A percentile compares a stretch with the other conserved stretches of the same genome.
Evolutionary conservation across 202 grass and related monocot genomes (phyloP).

Genomic region (Setaria viridis): DNA sequence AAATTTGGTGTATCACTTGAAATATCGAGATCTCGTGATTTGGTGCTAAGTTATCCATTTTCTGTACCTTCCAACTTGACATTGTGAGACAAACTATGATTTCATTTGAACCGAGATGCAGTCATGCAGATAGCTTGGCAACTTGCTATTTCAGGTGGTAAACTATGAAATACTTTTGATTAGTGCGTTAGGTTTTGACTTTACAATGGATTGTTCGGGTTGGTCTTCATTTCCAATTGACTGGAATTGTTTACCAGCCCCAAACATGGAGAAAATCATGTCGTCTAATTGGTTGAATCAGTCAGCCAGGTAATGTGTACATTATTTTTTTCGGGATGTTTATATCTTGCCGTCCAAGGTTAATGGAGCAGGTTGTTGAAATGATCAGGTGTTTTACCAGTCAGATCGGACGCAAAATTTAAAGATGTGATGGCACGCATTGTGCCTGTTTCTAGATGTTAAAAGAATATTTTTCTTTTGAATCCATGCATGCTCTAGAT

Average conservation of each 20-base stretch:
- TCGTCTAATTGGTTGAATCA: not conserved
- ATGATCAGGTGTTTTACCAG: not conserved
- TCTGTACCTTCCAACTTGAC: too few species aligned
- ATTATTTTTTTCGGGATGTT: not conserved
- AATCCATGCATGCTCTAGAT: not conserved
- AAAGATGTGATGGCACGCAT: not conserved
- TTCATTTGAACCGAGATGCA: not conserved
- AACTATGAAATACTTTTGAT: not conserved
- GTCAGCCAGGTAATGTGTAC: not conserved
- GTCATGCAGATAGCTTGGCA: not conserved
- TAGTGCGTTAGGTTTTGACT: not conserved
- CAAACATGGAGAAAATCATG: not conserved
- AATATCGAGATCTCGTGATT: too few species aligned
- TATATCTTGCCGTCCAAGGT: not conserved
- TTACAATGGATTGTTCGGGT: not conserved
- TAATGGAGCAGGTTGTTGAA: not conserved
- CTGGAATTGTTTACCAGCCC: too few species aligned
- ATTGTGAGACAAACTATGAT: too few species aligned
- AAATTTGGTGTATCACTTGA: too few species aligned
- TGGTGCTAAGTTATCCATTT: too few species aligned
- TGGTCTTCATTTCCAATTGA: not conserved
- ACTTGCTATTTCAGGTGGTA: not conserved
- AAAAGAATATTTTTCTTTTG: not conserved
- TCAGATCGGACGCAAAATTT: not conserved
- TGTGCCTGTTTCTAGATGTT: not conserved